Evolutionary conservation across 768 basidiomycete species (phyloP).

Genomic region (Suillus paluster): DNA sequence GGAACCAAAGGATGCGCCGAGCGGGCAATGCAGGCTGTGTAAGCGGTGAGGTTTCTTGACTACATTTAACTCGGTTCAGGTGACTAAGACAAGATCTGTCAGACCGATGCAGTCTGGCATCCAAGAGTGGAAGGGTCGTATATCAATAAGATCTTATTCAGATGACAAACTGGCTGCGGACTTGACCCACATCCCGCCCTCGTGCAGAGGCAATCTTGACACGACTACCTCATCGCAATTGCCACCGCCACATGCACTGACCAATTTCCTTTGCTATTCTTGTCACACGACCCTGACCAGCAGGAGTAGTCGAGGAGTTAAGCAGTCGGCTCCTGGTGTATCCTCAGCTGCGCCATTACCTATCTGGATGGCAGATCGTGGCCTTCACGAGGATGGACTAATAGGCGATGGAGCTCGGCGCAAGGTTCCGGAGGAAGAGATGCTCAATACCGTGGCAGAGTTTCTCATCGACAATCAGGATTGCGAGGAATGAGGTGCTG

Average conservation of each 20-base stretch:
- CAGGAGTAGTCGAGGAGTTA: constrained; percentile 50
- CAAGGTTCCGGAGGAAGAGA: constrained; percentile 35
- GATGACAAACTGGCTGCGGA: constrained; percentile 23
- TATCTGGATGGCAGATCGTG: constrained; percentile 37
- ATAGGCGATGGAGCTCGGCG: constrained; percentile 34
- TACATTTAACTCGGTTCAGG: neutral
- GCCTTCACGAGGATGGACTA: neutral
- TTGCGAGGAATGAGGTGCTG: neutral
- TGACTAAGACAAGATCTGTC: constrained; percentile 1
- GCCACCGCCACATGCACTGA: constrained; percentile 30
- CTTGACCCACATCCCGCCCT: constrained; percentile 12
- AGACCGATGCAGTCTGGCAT: constrained; percentile 70
- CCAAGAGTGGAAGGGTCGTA: constrained; percentile 74
- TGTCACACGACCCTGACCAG: constrained; percentile 67
- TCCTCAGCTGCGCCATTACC: constrained; percentile 24
- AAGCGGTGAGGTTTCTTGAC: constrained; percentile 50
- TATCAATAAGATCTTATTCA: constrained; percentile 64
- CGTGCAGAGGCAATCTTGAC: neutral
- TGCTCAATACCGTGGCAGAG: constrained; percentile 42
- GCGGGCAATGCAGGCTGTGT: constrained; percentile 62
- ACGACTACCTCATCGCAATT: neutral
- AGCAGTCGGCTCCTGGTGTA: constrained; percentile 14
- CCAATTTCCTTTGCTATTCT: constrained; percentile 59
- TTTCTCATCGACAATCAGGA: constrained; percentile 40
- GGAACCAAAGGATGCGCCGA: constrained; percentile 60